Evolutionary conservation across 2,329 filamentous ascomycete species (phyloP).

Genomic region (Dissoconium aciculare): DNA sequence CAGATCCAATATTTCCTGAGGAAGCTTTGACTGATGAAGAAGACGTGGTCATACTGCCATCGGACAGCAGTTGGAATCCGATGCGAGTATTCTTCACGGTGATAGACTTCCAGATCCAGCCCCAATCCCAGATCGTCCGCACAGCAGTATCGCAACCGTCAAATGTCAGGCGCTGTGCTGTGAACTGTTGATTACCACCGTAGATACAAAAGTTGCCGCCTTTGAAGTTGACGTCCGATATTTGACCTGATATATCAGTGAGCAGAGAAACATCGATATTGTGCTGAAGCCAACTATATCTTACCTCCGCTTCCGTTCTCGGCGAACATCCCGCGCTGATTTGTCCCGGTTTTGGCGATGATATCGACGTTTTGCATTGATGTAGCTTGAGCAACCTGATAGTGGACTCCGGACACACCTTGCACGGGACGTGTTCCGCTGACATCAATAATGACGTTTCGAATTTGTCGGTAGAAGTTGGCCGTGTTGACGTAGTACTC

Average conservation of each 20-base stretch:
- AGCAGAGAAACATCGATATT: too few species aligned
- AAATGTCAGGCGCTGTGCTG: slow-evolving; percentile 31
- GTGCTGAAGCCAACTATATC: too few species aligned
- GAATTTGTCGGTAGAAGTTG: slow-evolving; percentile 42
- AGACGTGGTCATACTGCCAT: too few species aligned
- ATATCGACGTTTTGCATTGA: slow-evolving; percentile 45
- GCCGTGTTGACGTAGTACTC: slow-evolving; percentile 24
- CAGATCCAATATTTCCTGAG: too few species aligned
- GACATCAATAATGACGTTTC: slow-evolving; percentile 43
- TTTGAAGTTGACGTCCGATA: slow-evolving; percentile 39
- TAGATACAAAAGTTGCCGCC: slow-evolving; percentile 44
- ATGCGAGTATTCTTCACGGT: slow-evolving; percentile 4
- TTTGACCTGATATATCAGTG: too few species aligned
- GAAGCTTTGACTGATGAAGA: too few species aligned
- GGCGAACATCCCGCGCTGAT: too few species aligned
- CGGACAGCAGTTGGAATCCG: too few species aligned
- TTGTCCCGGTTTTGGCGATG: too few species aligned
- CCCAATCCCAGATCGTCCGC: slow-evolving; percentile 38
- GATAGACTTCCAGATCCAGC: slow-evolving; percentile 24
- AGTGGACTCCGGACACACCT: slow-evolving; percentile 42
- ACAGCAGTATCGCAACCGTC: slow-evolving; percentile 33
- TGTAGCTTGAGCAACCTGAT: slow-evolving; percentile 52
- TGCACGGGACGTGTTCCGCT: slow-evolving; percentile 6
- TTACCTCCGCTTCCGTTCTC: too few species aligned
- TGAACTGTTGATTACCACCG: slow-evolving; percentile 33